Conservation (phyloP, 257 asterid genomes). For the Thymus quinquecostatus region DNA sequence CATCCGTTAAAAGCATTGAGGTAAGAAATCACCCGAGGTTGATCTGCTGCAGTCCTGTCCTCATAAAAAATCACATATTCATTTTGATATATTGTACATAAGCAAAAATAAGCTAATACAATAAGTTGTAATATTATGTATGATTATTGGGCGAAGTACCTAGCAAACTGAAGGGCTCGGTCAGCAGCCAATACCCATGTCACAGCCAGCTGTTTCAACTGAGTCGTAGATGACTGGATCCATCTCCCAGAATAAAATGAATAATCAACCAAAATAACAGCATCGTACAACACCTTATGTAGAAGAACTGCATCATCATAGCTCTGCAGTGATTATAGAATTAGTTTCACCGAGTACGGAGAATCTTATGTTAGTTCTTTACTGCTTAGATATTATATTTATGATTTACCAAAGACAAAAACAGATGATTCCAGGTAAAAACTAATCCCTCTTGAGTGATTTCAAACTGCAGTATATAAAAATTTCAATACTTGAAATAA, state of each 20-base stretch:
- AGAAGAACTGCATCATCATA: constrained; percentile 51
- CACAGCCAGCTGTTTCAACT: constrained; percentile 54
- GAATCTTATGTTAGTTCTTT: constrained; percentile 18
- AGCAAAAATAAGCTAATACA: background rate
- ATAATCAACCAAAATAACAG: constrained; percentile 56
- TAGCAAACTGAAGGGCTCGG: constrained; percentile 61
- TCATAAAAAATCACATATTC: constrained; percentile 37
- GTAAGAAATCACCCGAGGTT: constrained; percentile 53
- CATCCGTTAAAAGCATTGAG: constrained; percentile 60
- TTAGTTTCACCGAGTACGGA: constrained; percentile 25
- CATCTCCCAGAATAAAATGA: constrained; percentile 59
- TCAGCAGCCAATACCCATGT: constrained; percentile 72
- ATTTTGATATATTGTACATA: constrained; percentile 22
- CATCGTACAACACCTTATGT: constrained; percentile 59
- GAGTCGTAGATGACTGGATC: constrained; percentile 45
- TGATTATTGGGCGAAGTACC: constrained; percentile 43
- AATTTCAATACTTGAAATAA: constrained; percentile 11
- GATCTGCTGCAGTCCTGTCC: constrained; percentile 61
- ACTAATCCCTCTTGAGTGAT: constrained; percentile 20
- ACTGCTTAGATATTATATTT: constrained; percentile 5
- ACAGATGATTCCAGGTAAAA: constrained; percentile 14
- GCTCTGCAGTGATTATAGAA: constrained; percentile 53
- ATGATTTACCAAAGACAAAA: constrained; percentile 4
- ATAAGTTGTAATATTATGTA: constrained; percentile 15
- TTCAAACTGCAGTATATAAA: constrained; percentile 23